phyloP scores from a whole-genome alignment of 2,329 filamentous ascomycete species.

The Rasamsonia emersonii region DNA sequence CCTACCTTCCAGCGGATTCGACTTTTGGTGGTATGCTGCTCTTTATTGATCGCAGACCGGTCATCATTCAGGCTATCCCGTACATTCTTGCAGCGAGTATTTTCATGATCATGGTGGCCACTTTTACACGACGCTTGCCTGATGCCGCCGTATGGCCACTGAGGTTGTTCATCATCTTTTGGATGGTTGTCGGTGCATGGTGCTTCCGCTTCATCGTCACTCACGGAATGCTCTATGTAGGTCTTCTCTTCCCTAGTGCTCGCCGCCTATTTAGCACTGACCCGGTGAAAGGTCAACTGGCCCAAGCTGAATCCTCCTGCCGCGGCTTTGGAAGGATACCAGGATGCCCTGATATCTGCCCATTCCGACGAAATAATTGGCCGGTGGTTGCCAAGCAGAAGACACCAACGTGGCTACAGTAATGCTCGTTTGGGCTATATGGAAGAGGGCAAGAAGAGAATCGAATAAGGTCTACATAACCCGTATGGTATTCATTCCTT shows the following conservation, averaged over 20 bases:
- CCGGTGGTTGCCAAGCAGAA: constrained; percentile 51
- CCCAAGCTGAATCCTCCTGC: constrained; percentile 87
- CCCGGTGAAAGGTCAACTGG: constrained; percentile 68
- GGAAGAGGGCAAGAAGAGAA: constrained; percentile 97
- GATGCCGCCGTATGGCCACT: constrained; percentile 72
- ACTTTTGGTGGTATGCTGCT: constrained; percentile 63
- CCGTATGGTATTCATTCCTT: constrained; percentile 8
- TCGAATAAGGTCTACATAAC: constrained; percentile 63
- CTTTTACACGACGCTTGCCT: constrained; percentile 62
- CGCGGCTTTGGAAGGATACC: constrained; percentile 78
- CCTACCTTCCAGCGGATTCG: constrained; percentile 66
- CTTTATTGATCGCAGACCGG: constrained; percentile 75
- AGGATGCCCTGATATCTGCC: constrained; percentile 75
- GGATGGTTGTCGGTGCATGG: constrained; percentile 61
- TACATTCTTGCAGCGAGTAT: constrained; percentile 80
- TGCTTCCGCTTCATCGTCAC: constrained; percentile 66
- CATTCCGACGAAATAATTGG: constrained; percentile 77
- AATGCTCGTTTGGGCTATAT: constrained; percentile 73
- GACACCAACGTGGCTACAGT: constrained; percentile 75
- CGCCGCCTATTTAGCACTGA: constrained; percentile 5
- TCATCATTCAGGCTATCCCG: constrained; percentile 86
- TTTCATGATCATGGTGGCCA: constrained; percentile 70
- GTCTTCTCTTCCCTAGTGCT: constrained; percentile 29
- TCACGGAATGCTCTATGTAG: constrained; percentile 90
- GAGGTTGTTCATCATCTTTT: constrained; percentile 73